These are phyloP conservation scores for Coemansia sp. DNA, from an alignment of 192 early-diverging fungal species.

Conservation along the genomic window DNA sequence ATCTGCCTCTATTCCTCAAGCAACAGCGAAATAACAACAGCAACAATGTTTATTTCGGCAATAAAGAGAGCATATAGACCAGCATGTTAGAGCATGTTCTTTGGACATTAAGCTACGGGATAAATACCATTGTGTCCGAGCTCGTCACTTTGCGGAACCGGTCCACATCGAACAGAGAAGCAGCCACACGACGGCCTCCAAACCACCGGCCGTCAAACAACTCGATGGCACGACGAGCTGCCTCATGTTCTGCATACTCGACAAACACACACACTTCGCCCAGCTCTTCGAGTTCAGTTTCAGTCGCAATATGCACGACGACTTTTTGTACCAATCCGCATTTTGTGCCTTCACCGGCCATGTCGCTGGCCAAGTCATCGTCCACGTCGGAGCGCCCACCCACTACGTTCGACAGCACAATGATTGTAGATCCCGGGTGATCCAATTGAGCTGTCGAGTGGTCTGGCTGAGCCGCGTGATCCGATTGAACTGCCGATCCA, in stretches of 20 bases:
- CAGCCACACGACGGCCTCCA: slow-evolving; percentile 71
- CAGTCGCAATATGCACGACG: slow-evolving; percentile 57
- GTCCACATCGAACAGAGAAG: slow-evolving; percentile 60
- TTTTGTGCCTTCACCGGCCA: slow-evolving; percentile 78
- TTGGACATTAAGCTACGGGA: slow-evolving; percentile 18
- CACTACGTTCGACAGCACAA: slow-evolving; percentile 69
- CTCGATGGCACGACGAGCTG: slow-evolving; percentile 54
- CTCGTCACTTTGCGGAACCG: slow-evolving; percentile 54
- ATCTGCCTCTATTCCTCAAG: not conserved
- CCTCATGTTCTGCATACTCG: slow-evolving; percentile 59
- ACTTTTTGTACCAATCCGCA: slow-evolving; percentile 72
- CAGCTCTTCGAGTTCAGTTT: slow-evolving; percentile 12
- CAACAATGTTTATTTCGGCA: too few relatives aligned
- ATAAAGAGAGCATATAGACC: too few relatives aligned
- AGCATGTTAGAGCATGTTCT: too few relatives aligned
- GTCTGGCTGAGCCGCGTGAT: too few relatives aligned
- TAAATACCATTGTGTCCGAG: slow-evolving; percentile 51
- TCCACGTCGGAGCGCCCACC: slow-evolving; percentile 74
- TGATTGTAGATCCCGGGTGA: slow-evolving; percentile 42
- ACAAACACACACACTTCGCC: slow-evolving; percentile 72
- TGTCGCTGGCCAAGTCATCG: slow-evolving; percentile 78
- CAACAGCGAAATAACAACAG: not conserved
- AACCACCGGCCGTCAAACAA: slow-evolving; percentile 82
- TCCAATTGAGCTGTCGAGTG: too few relatives aligned
- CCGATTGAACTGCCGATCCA: too few relatives aligned